Percentiles rank a stretch among this genome's conserved stretches.
phyloP scores from a whole-genome alignment of 2,329 filamentous ascomycete species.

The Cladosporium sp. region DNA sequence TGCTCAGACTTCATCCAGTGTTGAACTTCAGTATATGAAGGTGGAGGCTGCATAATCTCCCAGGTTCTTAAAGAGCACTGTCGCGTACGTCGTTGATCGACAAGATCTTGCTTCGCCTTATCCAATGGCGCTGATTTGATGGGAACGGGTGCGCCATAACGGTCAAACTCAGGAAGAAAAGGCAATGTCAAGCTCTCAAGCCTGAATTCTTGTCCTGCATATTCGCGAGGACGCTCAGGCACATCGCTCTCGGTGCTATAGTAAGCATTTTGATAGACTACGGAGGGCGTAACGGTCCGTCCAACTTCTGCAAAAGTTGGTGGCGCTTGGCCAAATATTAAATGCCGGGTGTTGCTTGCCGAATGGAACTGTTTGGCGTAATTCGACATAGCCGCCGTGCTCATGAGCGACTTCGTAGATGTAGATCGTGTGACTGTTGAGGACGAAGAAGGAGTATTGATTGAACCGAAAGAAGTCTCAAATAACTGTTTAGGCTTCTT shows the following conservation, averaged over 20 bases:
- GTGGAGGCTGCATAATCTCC: slow-evolving; percentile 71
- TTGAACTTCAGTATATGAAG: slow-evolving; percentile 64
- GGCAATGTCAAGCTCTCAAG: slow-evolving; percentile 71
- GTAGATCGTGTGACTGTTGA: slow-evolving; percentile 47
- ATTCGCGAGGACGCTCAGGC: slow-evolving; percentile 71
- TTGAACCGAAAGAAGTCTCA: neutral
- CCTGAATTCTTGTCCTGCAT: slow-evolving; percentile 81
- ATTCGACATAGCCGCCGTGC: neutral
- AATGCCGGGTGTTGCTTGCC: slow-evolving; percentile 18
- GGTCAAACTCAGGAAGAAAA: slow-evolving; percentile 69
- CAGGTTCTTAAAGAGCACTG: slow-evolving; percentile 65
- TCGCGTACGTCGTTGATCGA: slow-evolving; percentile 50
- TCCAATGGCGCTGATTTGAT: slow-evolving; percentile 55
- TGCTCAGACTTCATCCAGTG: slow-evolving; percentile 56
- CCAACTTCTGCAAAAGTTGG: slow-evolving; percentile 46
- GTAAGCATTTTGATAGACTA: slow-evolving; percentile 79
- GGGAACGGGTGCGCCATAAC: slow-evolving; percentile 47
- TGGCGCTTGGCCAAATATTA: slow-evolving; percentile 37
- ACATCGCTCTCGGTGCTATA: slow-evolving; percentile 84
- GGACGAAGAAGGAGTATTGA: neutral
- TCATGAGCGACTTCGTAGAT: slow-evolving; percentile 20
- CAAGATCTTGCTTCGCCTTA: slow-evolving; percentile 47
- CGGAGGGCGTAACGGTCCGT: slow-evolving; percentile 59
- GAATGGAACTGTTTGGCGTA: slow-evolving; percentile 24
- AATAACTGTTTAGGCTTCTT: neutral